phyloP scores from a whole-genome alignment of 2,329 filamentous ascomycete genomes.

The Aureobasidium subglaciale region DNA sequence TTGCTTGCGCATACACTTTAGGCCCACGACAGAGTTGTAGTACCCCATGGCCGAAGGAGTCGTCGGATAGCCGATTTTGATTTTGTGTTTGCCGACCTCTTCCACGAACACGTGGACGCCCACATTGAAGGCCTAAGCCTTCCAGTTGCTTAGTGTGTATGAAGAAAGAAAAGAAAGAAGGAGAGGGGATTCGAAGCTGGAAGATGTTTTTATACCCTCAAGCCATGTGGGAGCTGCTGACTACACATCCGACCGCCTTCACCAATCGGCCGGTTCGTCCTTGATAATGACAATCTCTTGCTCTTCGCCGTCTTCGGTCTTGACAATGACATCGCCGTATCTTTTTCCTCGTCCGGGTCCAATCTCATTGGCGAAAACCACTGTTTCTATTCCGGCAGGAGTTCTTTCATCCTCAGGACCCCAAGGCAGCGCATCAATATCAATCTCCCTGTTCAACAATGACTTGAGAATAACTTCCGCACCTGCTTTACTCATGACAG shows the following conservation, averaged over 20 bases:
- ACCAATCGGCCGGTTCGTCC: constrained; percentile 10
- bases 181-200: too few species aligned
- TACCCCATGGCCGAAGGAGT: not conserved
- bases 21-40: not conserved
- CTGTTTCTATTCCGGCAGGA: constrained; percentile 71
- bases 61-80: not conserved
- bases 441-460: constrained; percentile 68
- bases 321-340: constrained; percentile 36
- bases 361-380: constrained; percentile 66
- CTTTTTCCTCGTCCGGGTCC: constrained; percentile 34
- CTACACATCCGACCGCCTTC: not conserved
- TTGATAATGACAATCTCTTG: constrained; percentile 3
- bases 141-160: not conserved
- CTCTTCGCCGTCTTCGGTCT: constrained; percentile 27
- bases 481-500: constrained; percentile 90
- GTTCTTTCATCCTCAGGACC: constrained; percentile 63
- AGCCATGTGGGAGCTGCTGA: not conserved
- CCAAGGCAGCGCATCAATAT: constrained; percentile 78
- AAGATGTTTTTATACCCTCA: too few species aligned
- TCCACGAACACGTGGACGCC: not conserved
- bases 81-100: not conserved
- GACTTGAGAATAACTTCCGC: constrained; percentile 73
- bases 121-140: not conserved
- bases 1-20: not conserved
- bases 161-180: not conserved